Conservation (phyloP, 306 rosid species). For the Corylus avellana region DNA sequence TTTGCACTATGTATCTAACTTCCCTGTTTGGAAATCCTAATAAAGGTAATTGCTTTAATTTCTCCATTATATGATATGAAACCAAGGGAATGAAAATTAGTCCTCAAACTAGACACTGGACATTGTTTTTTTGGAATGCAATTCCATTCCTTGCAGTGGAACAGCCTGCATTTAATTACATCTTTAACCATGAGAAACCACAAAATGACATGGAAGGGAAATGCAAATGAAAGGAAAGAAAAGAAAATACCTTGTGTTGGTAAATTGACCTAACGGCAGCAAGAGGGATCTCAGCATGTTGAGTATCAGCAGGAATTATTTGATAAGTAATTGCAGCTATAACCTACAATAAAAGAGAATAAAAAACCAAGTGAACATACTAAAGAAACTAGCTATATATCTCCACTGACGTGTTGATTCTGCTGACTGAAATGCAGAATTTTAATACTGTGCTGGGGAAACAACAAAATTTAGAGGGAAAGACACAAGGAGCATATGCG, state of each 20-base stretch:
- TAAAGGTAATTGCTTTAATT: slow-evolving; percentile 3
- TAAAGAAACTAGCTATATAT: background rate
- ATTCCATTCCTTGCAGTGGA: slow-evolving; percentile 19
- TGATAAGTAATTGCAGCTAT: slow-evolving; percentile 84
- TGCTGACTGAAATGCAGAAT: background rate
- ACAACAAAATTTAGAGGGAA: background rate
- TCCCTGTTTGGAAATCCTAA: background rate
- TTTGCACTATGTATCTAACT: background rate
- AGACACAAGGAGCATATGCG: background rate
- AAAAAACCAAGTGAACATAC: background rate
- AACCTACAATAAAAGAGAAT: slow-evolving; percentile 43
- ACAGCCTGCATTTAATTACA: background rate
- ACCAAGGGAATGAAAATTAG: slow-evolving; percentile 10
- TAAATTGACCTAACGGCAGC: slow-evolving; percentile 66
- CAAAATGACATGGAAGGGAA: background rate
- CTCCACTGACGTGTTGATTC: background rate
- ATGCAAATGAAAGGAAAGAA: background rate
- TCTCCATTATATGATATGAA: slow-evolving; percentile 10
- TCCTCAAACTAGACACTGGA: slow-evolving; percentile 1
- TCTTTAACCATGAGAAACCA: background rate
- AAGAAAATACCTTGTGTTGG: slow-evolving; percentile 67
- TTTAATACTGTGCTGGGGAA: background rate
- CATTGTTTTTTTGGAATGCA: background rate
- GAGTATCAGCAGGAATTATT: slow-evolving; percentile 86
- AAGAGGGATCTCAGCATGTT: slow-evolving; percentile 89